Percentiles rank a stretch among this genome's conserved stretches.
Conservation (phyloP, 805 yeast species). For the Debaryomyces hansenii region DNA sequence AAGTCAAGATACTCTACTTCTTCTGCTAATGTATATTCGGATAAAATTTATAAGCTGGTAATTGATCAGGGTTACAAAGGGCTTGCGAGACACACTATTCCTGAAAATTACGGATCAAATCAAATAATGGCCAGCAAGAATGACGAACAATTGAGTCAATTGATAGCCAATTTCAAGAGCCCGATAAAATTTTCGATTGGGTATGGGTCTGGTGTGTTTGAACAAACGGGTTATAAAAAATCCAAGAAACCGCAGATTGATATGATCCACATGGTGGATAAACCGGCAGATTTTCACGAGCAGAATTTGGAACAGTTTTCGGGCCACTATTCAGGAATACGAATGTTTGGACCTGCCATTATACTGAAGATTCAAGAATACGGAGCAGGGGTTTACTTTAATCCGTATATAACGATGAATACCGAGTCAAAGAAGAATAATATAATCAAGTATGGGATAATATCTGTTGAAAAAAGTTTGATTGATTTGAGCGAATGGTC, state of each 20-base stretch:
- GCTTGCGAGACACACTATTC: slow-evolving; percentile 28
- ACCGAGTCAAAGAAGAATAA: slow-evolving; percentile 11
- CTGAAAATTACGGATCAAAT: slow-evolving; percentile 58
- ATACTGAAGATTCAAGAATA: slow-evolving; percentile 59
- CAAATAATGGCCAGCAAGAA: slow-evolving; percentile 48
- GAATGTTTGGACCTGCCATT: slow-evolving; percentile 50
- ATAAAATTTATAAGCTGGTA: slow-evolving; percentile 24
- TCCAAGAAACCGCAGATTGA: slow-evolving; percentile 63
- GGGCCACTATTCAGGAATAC: slow-evolving; percentile 73
- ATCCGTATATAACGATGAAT: slow-evolving; percentile 77
- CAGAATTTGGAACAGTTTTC: slow-evolving; percentile 66
- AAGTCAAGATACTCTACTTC: neutral
- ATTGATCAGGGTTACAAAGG: slow-evolving; percentile 25
- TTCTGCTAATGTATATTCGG: slow-evolving; percentile 4
- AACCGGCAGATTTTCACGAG: slow-evolving; percentile 75
- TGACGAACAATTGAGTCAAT: slow-evolving; percentile 45
- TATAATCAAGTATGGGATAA: slow-evolving; percentile 83
- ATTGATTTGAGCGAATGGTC: slow-evolving; percentile 83
- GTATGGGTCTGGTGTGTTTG: slow-evolving; percentile 91
- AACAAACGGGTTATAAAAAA: slow-evolving; percentile 51
- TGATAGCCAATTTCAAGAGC: slow-evolving; percentile 61
- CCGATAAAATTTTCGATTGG: slow-evolving; percentile 84
- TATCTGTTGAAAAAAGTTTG: slow-evolving; percentile 58
- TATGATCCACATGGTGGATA: slow-evolving; percentile 76
- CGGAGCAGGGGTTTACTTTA: slow-evolving; percentile 93